phyloP scores from a whole-genome alignment of 768 basidiomycete genomes.

The Tulasnella sp. region DNA sequence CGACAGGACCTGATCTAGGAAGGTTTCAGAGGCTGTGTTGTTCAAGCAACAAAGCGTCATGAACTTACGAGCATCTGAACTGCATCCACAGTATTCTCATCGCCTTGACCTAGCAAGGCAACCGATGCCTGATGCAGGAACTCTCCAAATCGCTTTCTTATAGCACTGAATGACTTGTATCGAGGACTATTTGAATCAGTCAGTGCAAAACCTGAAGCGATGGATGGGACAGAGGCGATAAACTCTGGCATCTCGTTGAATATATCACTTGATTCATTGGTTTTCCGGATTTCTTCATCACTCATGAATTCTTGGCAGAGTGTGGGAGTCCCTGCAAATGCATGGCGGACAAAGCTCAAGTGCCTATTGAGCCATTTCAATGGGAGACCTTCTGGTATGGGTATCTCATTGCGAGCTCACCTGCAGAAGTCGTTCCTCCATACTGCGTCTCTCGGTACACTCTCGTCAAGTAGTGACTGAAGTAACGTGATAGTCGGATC shows the following conservation, averaged over 20 bases:
- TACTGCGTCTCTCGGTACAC: slow-evolving; percentile 47
- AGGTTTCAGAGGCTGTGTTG: not conserved
- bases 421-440: slow-evolving; percentile 77
- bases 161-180: slow-evolving; percentile 47
- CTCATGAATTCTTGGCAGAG: slow-evolving; percentile 39
- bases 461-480: slow-evolving; percentile 33
- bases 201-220: slow-evolving; percentile 62
- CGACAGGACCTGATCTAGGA: slow-evolving; percentile 64
- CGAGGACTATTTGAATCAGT: slow-evolving; percentile 60
- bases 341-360: slow-evolving; percentile 55
- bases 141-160: slow-evolving; percentile 52
- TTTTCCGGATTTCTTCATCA: slow-evolving; percentile 43
- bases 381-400: slow-evolving; percentile 24
- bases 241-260: slow-evolving; percentile 56
- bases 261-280: slow-evolving; percentile 50
- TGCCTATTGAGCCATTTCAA: slow-evolving; percentile 31
- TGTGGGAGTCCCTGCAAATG: slow-evolving; percentile 64
- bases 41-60: no score
- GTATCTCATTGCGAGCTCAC: slow-evolving; percentile 30
- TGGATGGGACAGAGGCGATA: slow-evolving; percentile 48
- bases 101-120: slow-evolving; percentile 44
- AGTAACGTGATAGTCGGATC: slow-evolving; percentile 2
- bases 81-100: slow-evolving; percentile 33
- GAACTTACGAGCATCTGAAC: not conserved
- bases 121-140: slow-evolving; percentile 55